Percentiles rank a stretch among this genome's conserved stretches.
These are phyloP conservation scores for Rhizopus delemar DNA, from an alignment of 371 early-diverging fungal genomes.

Conservation along the genomic window DNA sequence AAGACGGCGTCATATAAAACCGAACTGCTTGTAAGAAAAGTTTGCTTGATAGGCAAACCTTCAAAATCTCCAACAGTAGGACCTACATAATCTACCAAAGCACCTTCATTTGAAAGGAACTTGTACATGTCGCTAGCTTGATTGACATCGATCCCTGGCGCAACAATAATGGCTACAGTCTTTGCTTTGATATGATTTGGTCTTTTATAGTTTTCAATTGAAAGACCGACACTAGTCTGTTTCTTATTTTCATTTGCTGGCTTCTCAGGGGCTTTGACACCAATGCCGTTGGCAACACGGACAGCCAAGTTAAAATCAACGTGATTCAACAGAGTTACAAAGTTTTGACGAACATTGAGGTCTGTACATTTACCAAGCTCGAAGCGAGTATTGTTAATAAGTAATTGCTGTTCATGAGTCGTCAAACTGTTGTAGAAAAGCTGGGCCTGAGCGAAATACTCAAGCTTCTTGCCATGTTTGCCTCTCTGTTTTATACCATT, in stretches of 20 bases:
- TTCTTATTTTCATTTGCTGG: conserved; percentile 23
- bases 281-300: conserved; percentile 41
- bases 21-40: conserved; percentile 34
- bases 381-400: conserved; percentile 43
- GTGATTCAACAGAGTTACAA: conserved; percentile 40
- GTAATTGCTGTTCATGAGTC: conserved; percentile 37
- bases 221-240: conserved; percentile 26
- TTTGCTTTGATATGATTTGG: conserved; percentile 31
- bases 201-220: conserved; percentile 39
- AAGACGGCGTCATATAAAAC: conserved; percentile 44
- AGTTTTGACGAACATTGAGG: conserved; percentile 33
- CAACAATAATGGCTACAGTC: conserved; percentile 40
- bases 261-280: conserved; percentile 33
- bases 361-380: conserved; percentile 41
- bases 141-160: conserved; percentile 30
- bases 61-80: conserved; percentile 25
- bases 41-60: conserved; percentile 27
- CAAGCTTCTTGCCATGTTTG: conserved; percentile 29
- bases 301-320: conserved; percentile 44
- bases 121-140: conserved; percentile 36
- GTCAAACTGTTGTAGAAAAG: conserved; percentile 48
- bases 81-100: conserved; percentile 36
- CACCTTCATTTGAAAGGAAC: conserved; percentile 31
- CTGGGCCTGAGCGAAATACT: conserved; percentile 46
- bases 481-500: conserved; percentile 25